These are phyloP conservation scores for Didymellaceae sp. DNA, from an alignment of 2,329 filamentous ascomycete genomes.

Conservation along the genomic window DNA sequence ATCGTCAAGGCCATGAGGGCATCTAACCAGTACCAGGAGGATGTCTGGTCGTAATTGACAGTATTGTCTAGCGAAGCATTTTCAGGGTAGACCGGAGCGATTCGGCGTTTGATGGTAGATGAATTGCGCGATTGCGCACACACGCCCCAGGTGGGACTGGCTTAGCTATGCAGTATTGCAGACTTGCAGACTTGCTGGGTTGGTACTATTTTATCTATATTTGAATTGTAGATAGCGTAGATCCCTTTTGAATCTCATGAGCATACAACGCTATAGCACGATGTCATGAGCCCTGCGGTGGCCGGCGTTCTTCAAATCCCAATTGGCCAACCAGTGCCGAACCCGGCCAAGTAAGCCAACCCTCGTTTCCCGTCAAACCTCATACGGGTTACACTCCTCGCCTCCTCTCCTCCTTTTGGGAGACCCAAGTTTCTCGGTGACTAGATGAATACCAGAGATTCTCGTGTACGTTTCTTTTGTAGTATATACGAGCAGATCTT, in stretches of 20 bases:
- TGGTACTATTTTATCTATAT: constrained; percentile 4
- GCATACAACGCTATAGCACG: neutral
- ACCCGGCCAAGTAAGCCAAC: constrained; percentile 7
- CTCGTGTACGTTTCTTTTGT: neutral
- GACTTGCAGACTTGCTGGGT: neutral
- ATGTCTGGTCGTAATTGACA: constrained; percentile 66
- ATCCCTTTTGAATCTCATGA: neutral
- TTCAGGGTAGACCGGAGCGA: constrained; percentile 34
- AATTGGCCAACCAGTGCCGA: constrained; percentile 21
- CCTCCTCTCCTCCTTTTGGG: neutral
- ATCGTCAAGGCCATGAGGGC: constrained; percentile 97
- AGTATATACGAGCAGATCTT: neutral
- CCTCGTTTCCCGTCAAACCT: constrained; percentile 17
- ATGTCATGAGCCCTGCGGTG: constrained; percentile 24
- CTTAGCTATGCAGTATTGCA: constrained; percentile 11
- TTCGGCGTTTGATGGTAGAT: constrained; percentile 26
- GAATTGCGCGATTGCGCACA: constrained; percentile 6
- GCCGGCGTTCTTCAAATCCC: constrained; percentile 6
- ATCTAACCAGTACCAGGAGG: constrained; percentile 93
- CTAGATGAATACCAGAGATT: neutral
- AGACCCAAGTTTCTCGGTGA: neutral
- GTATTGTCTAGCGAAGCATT: constrained; percentile 32
- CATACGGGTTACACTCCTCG: constrained; percentile 10
- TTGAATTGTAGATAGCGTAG: constrained; percentile 19
- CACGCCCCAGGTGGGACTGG: neutral